Evolutionary conservation across 2,329 filamentous ascomycete genomes (phyloP).

Genomic region (Fusarium irregulare): DNA sequence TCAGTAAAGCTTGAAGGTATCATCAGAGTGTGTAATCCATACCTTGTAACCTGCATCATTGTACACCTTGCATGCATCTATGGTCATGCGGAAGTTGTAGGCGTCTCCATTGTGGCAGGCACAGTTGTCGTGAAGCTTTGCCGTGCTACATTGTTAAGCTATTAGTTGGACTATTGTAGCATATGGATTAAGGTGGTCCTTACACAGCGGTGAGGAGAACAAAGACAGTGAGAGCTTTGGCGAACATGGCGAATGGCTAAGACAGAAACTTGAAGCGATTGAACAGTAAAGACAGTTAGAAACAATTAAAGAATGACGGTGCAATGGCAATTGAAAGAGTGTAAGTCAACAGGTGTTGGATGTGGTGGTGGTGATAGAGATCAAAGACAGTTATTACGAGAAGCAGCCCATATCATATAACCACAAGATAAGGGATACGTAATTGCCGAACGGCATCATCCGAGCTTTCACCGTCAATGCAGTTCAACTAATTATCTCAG

Average conservation of each 20-base stretch:
- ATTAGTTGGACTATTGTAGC: neutral
- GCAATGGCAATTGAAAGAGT: constrained; percentile 9
- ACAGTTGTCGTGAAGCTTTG: constrained; percentile 35
- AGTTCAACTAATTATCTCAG: neutral
- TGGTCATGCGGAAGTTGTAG: constrained; percentile 39
- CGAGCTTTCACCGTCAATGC: neutral
- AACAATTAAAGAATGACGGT: constrained; percentile 5
- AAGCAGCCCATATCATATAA: neutral
- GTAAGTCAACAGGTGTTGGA: neutral
- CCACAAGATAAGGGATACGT: neutral
- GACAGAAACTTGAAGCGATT: neutral
- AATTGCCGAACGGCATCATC: neutral
- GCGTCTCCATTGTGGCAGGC: constrained; percentile 38
- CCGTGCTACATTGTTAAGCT: constrained; percentile 1
- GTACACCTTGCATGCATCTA: constrained; percentile 31
- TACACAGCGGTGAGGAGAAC: constrained; percentile 31
- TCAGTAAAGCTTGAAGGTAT: neutral
- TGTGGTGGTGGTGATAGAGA: neutral
- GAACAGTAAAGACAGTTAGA: neutral
- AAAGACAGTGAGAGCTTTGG: constrained; percentile 25
- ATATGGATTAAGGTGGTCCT: neutral
- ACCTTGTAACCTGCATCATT: constrained; percentile 30
- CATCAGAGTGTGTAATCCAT: rapidly evolving
- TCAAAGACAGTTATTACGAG: neutral
- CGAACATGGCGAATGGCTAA: constrained; percentile 24